phyloP scores from a whole-genome alignment of 2,329 filamentous ascomycete genomes.

The Rhinocladiella mackenziei region DNA sequence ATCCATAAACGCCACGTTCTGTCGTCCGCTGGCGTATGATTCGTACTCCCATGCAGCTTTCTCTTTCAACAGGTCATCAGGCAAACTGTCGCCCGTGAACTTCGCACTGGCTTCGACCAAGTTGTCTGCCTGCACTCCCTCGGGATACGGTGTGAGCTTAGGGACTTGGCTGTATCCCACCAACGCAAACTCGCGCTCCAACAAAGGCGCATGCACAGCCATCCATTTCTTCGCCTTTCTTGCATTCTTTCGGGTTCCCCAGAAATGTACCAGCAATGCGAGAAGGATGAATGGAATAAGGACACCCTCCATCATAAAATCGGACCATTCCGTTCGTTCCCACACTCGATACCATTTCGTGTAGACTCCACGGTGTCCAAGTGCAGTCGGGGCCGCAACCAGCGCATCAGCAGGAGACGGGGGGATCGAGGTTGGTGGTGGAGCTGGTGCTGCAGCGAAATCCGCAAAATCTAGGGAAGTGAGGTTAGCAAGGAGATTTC shows the following conservation, averaged over 20 bases:
- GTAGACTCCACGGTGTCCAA: constrained; percentile 55
- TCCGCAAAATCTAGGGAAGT: constrained; percentile 75
- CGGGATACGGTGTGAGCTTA: constrained; percentile 40
- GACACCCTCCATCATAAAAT: constrained; percentile 84
- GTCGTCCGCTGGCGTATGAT: constrained; percentile 83
- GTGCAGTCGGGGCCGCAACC: constrained; percentile 40
- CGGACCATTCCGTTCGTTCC: constrained; percentile 76
- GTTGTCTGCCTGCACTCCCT: constrained; percentile 45
- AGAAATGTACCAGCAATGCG: constrained; percentile 72
- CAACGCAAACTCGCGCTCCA: constrained; percentile 77
- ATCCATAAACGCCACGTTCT: constrained; percentile 89
- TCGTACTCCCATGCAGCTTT: constrained; percentile 82
- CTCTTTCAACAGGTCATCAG: constrained; percentile 69
- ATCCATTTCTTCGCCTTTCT: constrained; percentile 78
- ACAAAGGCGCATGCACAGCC: constrained; percentile 63
- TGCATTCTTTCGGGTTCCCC: constrained; percentile 76
- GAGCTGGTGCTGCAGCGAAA: constrained; percentile 60
- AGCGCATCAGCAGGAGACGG: constrained; percentile 46
- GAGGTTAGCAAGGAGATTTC: neutral
- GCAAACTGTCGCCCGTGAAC: constrained; percentile 40
- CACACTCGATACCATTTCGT: constrained; percentile 97
- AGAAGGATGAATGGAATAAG: constrained; percentile 72
- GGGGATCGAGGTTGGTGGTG: constrained; percentile 42
- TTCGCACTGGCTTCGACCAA: constrained; percentile 36
- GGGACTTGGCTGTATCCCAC: constrained; percentile 70